Base-by-base conservation (phyloP, 2,329 filamentous ascomycete species). In the Talaromyces rugulosus region DNA sequence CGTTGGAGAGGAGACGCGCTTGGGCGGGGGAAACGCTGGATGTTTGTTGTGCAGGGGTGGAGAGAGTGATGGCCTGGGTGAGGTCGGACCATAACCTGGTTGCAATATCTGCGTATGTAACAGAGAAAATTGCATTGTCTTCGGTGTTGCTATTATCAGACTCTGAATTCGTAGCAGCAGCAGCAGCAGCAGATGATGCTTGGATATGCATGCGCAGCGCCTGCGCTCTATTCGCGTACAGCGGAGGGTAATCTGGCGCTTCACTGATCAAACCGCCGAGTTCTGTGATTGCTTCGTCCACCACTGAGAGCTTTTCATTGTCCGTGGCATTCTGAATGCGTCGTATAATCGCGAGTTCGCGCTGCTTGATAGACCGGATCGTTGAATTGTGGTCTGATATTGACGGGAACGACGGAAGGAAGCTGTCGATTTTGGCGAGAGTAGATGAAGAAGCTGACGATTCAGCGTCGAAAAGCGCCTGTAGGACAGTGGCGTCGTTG, bases 191-290 rank as follows among this genome's bases (percentile, higher is more conserved):
- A 14, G 60, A 36, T 44, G 75, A 68, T 14, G 63, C 59, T 14
- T 68, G 66, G n/a, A 77, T 68, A 1, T 77, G 68, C 47, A 80
- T 66, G 5, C 80, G 74, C 1, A 73, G 62, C 66, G 77, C 72
- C 72, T 86, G 84, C 2, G 85, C 85, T 51, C 83, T 79, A 64
- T 87, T 86, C 56, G 81, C 77, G 61, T 82, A 82, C 11, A 82
- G 82, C 6, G 82, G 81, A 1, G 84, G 81, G 63, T 86, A 87
- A 7, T 71, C 70, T 4, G 82, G 80, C 16, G 80, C 64, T 11
- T 74, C 61, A 0, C 64, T 57, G 56, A 85, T 76, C 5, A 85
- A 72, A 1, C 66, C 65, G 36, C 78, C 73, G 8, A 86, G 69
- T 11, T 75, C 70, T 4, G 67, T 59, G 18, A 81, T 71, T 5